Base-by-base conservation (phyloP, 2,329 filamentous ascomycete species). In the Colletotrichum sp. region DNA sequence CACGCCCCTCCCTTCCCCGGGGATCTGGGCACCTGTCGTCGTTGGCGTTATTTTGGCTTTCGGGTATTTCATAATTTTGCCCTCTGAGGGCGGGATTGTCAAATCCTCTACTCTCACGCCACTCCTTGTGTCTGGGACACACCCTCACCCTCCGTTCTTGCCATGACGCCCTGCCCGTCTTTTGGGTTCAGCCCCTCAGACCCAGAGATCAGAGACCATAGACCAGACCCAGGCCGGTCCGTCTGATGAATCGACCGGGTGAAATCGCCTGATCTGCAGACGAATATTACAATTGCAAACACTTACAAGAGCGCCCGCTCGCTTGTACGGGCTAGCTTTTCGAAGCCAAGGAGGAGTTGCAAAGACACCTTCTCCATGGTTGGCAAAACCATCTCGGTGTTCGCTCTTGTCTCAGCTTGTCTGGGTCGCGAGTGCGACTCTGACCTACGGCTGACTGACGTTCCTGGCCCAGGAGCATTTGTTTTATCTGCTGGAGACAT, bases 261-360 rank as follows among this genome's bases (percentile, higher is more conserved):
- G 8, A 16, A 69, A 69, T 69, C 44, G 59, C 32, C 73, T 60
- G 73, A 76, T 73, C 64, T 69, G 64, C 44, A 59, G 30, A 21
- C 12, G 24, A 13, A 6, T 49, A 65, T 18, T n/a, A 21, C 18
- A 55, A 34, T 39, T 21, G 10, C 69, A 39, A n/a, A 10, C 60
- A 36, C 69, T 44, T 34, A 52, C 68, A 60, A 15, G 44, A 63
- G 57, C 68, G 68, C n/a, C 32, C 32, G 66, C 49, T 36, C 36
- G 24, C 71, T n/a, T 24, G 36, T 34, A 24, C 28, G 60, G 60
- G n/a, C 60, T 30, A 30, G 24, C 60, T 15, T 24, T n/a, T 52
- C n/a, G 10, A 52, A 52, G 44, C n/a, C 44, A 49, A 49, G 44
- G 18, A 49, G 44, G 18, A 49, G 6, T 49, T 49, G 44, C 52